phyloP scores from a whole-genome alignment of 768 basidiomycete genomes.

The Phanerochaete carnosa region DNA sequence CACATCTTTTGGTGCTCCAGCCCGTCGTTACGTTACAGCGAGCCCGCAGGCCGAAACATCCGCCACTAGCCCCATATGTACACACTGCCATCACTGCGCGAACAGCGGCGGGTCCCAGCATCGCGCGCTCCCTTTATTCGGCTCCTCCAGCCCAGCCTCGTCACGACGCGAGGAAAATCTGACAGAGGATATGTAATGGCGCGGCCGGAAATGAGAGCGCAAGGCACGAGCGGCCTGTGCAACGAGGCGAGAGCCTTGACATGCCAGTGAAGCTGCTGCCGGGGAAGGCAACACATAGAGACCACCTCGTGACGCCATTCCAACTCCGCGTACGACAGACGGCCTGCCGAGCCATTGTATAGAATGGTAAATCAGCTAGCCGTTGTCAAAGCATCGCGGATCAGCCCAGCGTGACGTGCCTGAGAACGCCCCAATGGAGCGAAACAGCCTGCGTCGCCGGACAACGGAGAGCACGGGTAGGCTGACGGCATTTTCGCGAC shows the following conservation, averaged over 20 bases:
- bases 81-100: neutral
- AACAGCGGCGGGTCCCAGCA: neutral
- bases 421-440: neutral
- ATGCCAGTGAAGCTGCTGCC: too few relatives aligned
- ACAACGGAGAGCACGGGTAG: neutral
- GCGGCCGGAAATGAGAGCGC: too few relatives aligned
- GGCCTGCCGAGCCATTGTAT: neutral
- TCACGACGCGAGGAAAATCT: too few relatives aligned
- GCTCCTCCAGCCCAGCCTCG: too few relatives aligned
- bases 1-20: neutral
- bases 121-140: too few relatives aligned
- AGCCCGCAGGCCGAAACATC: neutral
- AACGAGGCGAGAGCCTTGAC: neutral
- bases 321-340: neutral
- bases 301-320: neutral
- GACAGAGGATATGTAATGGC: too few relatives aligned
- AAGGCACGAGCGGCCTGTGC: neutral
- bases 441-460: neutral
- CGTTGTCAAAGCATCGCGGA: slow-evolving; percentile 1
- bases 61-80: neutral
- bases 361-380: neutral
- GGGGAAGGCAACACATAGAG: too few relatives aligned
- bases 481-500: too few relatives aligned
- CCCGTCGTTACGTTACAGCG: slow-evolving; percentile 5
- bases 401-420: neutral